Conservation (phyloP, 2,329 filamentous ascomycete species). For the Colletotrichum tabaci region DNA sequence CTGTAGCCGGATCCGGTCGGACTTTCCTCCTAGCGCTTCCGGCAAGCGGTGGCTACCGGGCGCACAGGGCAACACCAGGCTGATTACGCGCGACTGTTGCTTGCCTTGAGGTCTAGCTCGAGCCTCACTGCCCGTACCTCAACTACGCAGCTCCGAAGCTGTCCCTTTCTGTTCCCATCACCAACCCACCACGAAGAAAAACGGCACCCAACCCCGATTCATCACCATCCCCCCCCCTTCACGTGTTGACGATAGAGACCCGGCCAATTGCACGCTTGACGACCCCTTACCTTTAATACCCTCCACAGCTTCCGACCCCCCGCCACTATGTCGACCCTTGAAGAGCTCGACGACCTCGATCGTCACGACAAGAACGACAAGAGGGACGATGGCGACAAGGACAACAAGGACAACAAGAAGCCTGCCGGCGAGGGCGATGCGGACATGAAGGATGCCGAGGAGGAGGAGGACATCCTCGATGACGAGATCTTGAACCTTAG, state of each 20-base stretch:
- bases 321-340: conserved; percentile 84
- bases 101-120: conserved; percentile 44
- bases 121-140: conserved; percentile 31
- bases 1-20: conserved; percentile 40
- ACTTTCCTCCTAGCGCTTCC: conserved; percentile 43
- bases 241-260: conserved; percentile 19
- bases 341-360: conserved; percentile 92
- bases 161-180: conserved; percentile 40
- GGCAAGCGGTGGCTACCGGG: conserved; percentile 22
- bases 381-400: conserved; percentile 53
- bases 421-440: conserved; percentile 76
- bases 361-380: conserved; percentile 84
- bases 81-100: conserved; percentile 46
- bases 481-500: conserved; percentile 93
- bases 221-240: conserved; percentile 4
- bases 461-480: conserved; percentile 86
- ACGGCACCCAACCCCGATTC: conserved; percentile 2
- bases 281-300: conserved; percentile 15
- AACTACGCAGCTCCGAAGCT: conserved; percentile 43
- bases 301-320: conserved; percentile 23
- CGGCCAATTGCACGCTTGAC: conserved; percentile 9
- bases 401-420: conserved; percentile 56
- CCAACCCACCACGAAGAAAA: conserved; percentile 29
- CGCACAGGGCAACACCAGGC: conserved; percentile 44
- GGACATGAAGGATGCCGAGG: conserved; percentile 90